Evolutionary conservation across 306 rosid species (phyloP).

Genomic region (Quercus parvula): DNA sequence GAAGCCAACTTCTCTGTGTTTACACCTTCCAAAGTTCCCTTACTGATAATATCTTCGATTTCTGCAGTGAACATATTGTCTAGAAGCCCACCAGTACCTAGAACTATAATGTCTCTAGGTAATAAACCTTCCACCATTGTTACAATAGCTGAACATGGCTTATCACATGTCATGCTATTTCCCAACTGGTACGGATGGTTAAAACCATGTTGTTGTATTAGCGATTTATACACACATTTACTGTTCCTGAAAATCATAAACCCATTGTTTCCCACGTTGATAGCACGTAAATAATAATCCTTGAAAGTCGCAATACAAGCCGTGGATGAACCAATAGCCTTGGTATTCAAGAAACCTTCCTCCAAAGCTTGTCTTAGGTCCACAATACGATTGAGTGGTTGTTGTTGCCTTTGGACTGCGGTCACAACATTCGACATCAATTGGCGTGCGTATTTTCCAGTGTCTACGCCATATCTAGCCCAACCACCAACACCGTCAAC

Average conservation of each 20-base stretch:
- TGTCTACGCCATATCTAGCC: not conserved
- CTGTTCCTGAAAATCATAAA: conserved; percentile 24
- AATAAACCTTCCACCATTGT: not conserved
- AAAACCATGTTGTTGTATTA: not conserved
- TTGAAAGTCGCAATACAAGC: conserved; percentile 18
- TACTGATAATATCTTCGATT: not conserved
- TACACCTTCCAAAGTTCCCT: not conserved
- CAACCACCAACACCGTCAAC: conserved; percentile 16
- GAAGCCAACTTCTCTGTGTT: not conserved
- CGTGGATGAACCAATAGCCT: conserved; percentile 15
- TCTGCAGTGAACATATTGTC: not conserved
- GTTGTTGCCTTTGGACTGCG: not conserved
- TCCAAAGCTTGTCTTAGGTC: not conserved
- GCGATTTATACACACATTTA: not conserved
- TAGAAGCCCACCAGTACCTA: not conserved
- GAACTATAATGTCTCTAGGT: not conserved
- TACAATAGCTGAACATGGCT: not conserved
- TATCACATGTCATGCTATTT: not conserved
- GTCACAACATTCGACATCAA: not conserved
- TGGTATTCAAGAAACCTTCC: not conserved
- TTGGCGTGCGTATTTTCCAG: conserved; percentile 1
- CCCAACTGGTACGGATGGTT: conserved; percentile 14
- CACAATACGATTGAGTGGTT: no score
- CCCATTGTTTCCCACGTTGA: conserved; percentile 23
- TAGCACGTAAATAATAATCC: not conserved